These are phyloP conservation scores for Naganishia friedmannii DNA, from an alignment of 768 basidiomycete genomes.

Conservation along the genomic window DNA sequence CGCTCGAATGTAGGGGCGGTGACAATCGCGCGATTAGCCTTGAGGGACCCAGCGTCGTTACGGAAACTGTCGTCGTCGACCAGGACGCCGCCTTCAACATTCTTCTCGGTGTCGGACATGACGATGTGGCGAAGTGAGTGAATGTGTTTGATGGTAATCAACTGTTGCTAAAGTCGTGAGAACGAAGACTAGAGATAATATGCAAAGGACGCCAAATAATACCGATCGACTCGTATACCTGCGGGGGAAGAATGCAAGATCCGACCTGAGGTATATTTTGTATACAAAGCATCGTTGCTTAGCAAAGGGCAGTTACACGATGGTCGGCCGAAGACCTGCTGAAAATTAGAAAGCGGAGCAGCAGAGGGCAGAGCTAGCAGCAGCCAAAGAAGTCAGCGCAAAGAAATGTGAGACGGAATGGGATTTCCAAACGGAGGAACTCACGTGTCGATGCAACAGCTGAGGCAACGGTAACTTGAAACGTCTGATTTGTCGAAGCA, in stretches of 20 bases:
- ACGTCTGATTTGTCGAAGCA: conserved; percentile 5
- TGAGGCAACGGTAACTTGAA: background rate
- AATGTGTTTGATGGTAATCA: background rate
- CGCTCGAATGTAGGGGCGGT: conserved; percentile 20
- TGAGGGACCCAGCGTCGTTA: conserved; percentile 8
- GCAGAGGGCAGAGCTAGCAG: too few relatives aligned
- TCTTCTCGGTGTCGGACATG: conserved; percentile 20
- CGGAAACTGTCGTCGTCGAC: conserved; percentile 19
- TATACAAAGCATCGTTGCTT: background rate
- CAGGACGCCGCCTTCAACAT: conserved; percentile 6
- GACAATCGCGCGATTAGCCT: conserved; percentile 8
- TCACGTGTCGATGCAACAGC: conserved; percentile 10
- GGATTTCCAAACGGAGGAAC: conserved; percentile 7
- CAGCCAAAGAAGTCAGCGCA: too few relatives aligned
- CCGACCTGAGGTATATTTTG: background rate
- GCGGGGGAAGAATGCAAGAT: background rate
- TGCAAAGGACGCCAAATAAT: background rate
- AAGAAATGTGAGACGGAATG: conserved; percentile 6
- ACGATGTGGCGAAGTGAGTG: background rate
- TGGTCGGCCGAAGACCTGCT: background rate
- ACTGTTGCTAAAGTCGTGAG: background rate
- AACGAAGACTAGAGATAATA: background rate
- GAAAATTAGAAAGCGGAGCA: conserved; percentile 1
- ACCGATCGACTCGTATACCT: background rate
- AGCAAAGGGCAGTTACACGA: background rate